phyloP scores from a whole-genome alignment of 2,329 filamentous ascomycete genomes.

The Cytospora mali region DNA sequence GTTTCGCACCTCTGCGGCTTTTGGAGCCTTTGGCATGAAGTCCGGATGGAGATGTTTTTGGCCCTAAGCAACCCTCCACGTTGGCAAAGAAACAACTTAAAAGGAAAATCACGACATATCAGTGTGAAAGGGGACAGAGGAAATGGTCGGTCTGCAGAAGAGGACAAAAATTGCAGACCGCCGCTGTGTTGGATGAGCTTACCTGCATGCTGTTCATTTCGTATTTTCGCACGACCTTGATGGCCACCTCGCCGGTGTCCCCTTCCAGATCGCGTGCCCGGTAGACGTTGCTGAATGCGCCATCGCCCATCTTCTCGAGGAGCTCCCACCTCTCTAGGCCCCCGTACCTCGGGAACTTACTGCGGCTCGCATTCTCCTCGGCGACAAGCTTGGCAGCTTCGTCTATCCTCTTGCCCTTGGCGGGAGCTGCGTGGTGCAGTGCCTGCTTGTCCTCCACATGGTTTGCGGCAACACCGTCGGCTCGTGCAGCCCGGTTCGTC shows the following conservation, averaged over 20 bases:
- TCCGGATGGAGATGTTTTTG: conserved; percentile 92
- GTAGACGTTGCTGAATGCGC: conserved; percentile 98
- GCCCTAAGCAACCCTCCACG: conserved; percentile 65
- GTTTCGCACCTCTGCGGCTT: conserved; percentile 94
- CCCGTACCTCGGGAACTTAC: conserved; percentile 84
- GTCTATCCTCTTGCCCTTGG: conserved; percentile 52
- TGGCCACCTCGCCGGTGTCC: conserved; percentile 79
- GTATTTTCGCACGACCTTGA: conserved; percentile 98
- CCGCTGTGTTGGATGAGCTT: conserved; percentile 49
- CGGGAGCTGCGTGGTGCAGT: conserved; percentile 34
- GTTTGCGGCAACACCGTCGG: conserved; percentile 65
- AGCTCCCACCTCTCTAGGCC: conserved; percentile 85
- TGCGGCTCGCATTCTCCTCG: conserved; percentile 84
- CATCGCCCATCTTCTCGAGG: conserved; percentile 97
- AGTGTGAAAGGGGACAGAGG: conserved; percentile 35
- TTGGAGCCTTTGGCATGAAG: conserved; percentile 85
- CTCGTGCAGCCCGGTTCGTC: conserved; percentile 70
- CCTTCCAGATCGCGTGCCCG: conserved; percentile 76
- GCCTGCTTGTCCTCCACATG: conserved; percentile 65
- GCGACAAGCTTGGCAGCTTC: conserved; percentile 84
- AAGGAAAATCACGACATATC: conserved; percentile 33
- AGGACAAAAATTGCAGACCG: conserved; percentile 9
- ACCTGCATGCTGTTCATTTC: conserved; percentile 99
- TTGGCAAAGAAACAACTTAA: conserved; percentile 52
- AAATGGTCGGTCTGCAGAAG: conserved; percentile 26